Base-by-base conservation (phyloP, 495 filamentous ascomycete species). In the Aspergillus sclerotiicarbonarius region DNA sequence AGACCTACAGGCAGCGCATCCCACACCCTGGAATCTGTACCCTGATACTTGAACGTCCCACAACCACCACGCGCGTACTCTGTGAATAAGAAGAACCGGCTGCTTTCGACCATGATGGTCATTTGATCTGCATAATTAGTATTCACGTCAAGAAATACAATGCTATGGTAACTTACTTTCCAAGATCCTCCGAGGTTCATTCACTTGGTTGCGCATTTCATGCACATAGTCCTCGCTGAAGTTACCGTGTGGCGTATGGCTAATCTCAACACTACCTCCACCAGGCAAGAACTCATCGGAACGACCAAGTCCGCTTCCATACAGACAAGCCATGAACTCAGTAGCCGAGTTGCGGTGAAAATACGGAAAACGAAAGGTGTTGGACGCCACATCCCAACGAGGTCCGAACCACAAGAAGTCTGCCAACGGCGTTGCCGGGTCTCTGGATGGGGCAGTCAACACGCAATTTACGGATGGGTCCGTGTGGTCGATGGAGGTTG, bases 351-450 rank as follows among this genome's bases (percentile, higher is more conserved):
- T 77, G 33, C 74, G 74, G 47, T 75, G 74, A 64, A 77, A 77
- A 51, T 77, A 77, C 1, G 74, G 71, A 1, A 74, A 63, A 2
- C 74, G 69, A 60, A 77, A 77, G 0, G 72, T 75, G 56, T 77
- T 77, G 39, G 71, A 69, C 2, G 74, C 72, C 4, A 73, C 71
- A 58, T 77, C 74, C 74, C 74, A 77, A 8, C 72, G 68, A 3
- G 74, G 74, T 0, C 74, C 74, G 46, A 77, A 75, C 72, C 72
- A 75, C 20, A 77, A 64, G 59, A 75, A 77, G 63, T 75, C 74
- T 3, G 64, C 72, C 19, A 75, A 60, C 1, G 72, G 67, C 4
- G 68, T 71, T 30, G 64, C 57, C 0, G 74, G 74, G 61, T 77
- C 69, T 0, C 68, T 68, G 7, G 74, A 77, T 21, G 66, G 60